phyloP scores from a whole-genome alignment of 805 yeast genomes.

The Ogataea allantospora region DNA sequence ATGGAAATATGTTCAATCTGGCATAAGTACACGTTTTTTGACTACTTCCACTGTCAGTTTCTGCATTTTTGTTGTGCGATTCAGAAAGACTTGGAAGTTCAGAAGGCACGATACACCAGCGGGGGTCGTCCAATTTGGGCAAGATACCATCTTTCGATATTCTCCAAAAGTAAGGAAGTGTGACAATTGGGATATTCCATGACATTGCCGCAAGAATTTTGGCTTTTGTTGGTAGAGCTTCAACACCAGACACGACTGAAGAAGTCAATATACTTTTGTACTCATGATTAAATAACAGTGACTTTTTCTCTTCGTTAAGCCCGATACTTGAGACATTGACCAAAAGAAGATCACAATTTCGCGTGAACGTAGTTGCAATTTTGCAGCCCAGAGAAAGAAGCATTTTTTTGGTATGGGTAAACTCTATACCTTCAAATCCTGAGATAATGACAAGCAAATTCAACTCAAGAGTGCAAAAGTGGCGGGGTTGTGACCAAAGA shows the following conservation, averaged over 20 bases:
- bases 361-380: constrained; percentile 46
- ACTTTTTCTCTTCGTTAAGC: background rate
- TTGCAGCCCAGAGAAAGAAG: constrained; percentile 52
- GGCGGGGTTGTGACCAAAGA: constrained; percentile 31
- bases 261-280: background rate
- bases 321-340: constrained; percentile 50
- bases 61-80: too few species aligned
- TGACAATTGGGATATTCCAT: constrained; percentile 58
- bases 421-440: constrained; percentile 32
- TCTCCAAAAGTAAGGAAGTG: constrained; percentile 55
- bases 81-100: background rate
- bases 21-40: background rate
- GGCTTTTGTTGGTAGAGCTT: constrained; percentile 29
- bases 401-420: constrained; percentile 47
- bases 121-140: constrained; percentile 25
- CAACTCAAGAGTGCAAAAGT: constrained; percentile 25
- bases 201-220: constrained; percentile 58
- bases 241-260: background rate
- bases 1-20: background rate
- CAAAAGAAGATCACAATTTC: constrained; percentile 54
- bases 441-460: constrained; percentile 34
- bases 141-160: constrained; percentile 36
- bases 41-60: too few species aligned
- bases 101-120: background rate
- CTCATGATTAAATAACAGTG: background rate